Conservation (phyloP, 805 yeast genomes). For the Sugiyamaella marilandica region DNA sequence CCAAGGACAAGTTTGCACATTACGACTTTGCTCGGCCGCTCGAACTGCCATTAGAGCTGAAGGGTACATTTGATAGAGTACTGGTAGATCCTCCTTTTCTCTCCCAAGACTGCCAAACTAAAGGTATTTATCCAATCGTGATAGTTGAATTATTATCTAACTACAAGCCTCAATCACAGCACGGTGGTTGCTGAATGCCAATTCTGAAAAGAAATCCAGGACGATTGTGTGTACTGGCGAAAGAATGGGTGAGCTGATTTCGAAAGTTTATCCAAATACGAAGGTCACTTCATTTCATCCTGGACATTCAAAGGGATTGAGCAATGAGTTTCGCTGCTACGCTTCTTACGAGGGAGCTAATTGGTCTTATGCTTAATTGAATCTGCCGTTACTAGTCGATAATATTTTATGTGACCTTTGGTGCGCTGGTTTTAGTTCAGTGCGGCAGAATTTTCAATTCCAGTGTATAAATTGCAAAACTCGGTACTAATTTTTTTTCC, state of each 20-base stretch:
- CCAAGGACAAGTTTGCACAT: slow-evolving; percentile 64
- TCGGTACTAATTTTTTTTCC: neutral
- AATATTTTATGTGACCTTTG: neutral
- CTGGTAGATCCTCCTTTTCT: slow-evolving; percentile 87
- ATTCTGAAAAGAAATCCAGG: slow-evolving; percentile 31
- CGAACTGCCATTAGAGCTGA: slow-evolving; percentile 50
- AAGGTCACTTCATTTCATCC: slow-evolving; percentile 65
- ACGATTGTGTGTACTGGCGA: slow-evolving; percentile 85
- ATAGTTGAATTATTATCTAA: slow-evolving; percentile 9
- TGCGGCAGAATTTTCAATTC: neutral
- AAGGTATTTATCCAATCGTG: slow-evolving; percentile 35
- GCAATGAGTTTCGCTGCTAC: slow-evolving; percentile 84
- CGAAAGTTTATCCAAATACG: slow-evolving; percentile 58
- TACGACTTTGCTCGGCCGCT: slow-evolving; percentile 75
- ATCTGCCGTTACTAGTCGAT: neutral
- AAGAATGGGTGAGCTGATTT: slow-evolving; percentile 66
- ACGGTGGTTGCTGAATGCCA: slow-evolving; percentile 44
- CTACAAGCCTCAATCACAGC: slow-evolving; percentile 52
- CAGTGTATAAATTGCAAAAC: neutral
- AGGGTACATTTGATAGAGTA: slow-evolving; percentile 62
- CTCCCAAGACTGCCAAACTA: slow-evolving; percentile 74
- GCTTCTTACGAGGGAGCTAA: slow-evolving; percentile 64
- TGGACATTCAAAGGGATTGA: slow-evolving; percentile 76
- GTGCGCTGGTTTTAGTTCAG: neutral
- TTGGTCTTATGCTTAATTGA: slow-evolving; percentile 49